A percentile compares a stretch with the other conserved stretches of the same genome.
Conservation (phyloP, 129 eudicot species). For the Lactuca sativa region DNA sequence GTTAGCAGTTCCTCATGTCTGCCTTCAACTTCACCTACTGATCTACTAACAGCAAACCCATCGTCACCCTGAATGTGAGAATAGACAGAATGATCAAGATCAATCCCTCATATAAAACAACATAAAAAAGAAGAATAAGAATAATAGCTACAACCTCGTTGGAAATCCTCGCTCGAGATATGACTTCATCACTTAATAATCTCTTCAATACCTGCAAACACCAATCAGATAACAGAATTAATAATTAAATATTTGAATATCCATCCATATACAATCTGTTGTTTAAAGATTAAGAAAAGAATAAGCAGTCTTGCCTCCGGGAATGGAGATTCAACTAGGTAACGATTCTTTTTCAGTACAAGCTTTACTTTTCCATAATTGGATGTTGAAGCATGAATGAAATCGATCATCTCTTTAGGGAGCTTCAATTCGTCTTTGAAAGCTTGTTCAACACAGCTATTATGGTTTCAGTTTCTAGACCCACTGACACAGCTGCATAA, state of each 20-base stretch:
- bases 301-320: slow-evolving; percentile 67
- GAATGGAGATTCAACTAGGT: slow-evolving; percentile 88
- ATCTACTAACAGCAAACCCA: slow-evolving; percentile 66
- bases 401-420: slow-evolving; percentile 92
- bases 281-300: neutral
- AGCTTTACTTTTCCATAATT: slow-evolving; percentile 98
- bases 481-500: slow-evolving; percentile 94
- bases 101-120: neutral
- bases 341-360: slow-evolving; percentile 89
- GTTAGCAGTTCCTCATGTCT: slow-evolving; percentile 76
- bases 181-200: slow-evolving; percentile 77
- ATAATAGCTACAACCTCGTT: slow-evolving; percentile 46
- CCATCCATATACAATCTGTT: neutral
- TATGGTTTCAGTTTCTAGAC: slow-evolving; percentile 89
- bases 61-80: slow-evolving; percentile 49
- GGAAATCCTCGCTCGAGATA: slow-evolving; percentile 70
- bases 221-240: slow-evolving; percentile 5
- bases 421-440: slow-evolving; percentile 91
- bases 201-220: slow-evolving; percentile 70
- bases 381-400: slow-evolving; percentile 80
- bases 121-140: neutral
- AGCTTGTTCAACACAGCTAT: slow-evolving; percentile 79
- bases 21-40: slow-evolving; percentile 70
- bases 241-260: neutral
- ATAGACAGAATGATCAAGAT: slow-evolving; percentile 16